These are phyloP conservation scores for Byssochlamys sp. DNA, from an alignment of 2,329 filamentous ascomycete species.

Conservation along the genomic window DNA sequence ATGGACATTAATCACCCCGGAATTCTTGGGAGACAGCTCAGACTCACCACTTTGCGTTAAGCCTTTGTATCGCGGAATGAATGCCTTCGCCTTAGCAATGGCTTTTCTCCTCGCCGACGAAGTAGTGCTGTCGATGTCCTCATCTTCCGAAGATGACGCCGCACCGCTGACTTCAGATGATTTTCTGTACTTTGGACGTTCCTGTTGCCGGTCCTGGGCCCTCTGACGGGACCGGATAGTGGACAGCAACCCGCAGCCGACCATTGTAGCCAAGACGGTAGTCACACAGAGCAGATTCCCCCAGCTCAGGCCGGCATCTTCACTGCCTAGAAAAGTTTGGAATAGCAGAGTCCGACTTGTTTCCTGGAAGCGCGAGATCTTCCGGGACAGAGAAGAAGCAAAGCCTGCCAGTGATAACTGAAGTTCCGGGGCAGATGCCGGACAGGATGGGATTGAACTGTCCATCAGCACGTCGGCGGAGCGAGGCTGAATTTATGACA, in stretches of 20 bases:
- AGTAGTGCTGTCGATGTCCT: slow-evolving; percentile 26
- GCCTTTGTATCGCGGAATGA: slow-evolving; percentile 16
- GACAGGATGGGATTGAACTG: slow-evolving; percentile 2
- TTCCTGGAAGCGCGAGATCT: slow-evolving; percentile 11
- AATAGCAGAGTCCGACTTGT: slow-evolving; percentile 1
- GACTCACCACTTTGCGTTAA: slow-evolving; percentile 20
- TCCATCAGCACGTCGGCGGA: background rate
- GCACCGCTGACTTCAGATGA: slow-evolving; percentile 14
- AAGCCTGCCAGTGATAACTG: background rate
- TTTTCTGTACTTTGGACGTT: slow-evolving; percentile 14
- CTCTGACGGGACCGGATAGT: slow-evolving; percentile 16
- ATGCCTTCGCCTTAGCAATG: slow-evolving; percentile 12
- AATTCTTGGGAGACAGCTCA: background rate
- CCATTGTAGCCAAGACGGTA: slow-evolving; percentile 26
- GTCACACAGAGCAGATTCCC: slow-evolving; percentile 22
- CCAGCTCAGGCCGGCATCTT: slow-evolving; percentile 21
- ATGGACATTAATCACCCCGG: background rate
- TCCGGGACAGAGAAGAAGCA: background rate
- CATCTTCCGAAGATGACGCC: slow-evolving; percentile 27
- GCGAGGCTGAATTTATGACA: background rate
- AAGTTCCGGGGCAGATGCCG: background rate
- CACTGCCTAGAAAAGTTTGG: slow-evolving; percentile 3
- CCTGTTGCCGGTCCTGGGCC: slow-evolving; percentile 6
- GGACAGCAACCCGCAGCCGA: slow-evolving; percentile 26
- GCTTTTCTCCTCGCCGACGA: slow-evolving; percentile 21